Conservation (phyloP, 495 filamentous ascomycete genomes). For the Aspergillus incahuasiensis region DNA sequence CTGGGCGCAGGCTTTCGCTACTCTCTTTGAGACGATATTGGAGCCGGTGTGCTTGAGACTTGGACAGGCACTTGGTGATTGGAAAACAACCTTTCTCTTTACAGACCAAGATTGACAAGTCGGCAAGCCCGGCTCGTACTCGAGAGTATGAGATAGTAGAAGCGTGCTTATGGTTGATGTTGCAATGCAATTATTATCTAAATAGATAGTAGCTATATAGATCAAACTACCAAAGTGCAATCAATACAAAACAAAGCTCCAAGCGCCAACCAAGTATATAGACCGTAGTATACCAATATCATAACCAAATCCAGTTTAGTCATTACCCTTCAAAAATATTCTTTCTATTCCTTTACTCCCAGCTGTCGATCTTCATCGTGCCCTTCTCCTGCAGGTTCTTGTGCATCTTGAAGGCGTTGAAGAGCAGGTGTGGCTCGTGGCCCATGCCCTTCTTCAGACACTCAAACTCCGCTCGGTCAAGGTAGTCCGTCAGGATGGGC, state of each 20-base stretch:
- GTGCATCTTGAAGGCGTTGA: conserved; percentile 85
- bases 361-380: conserved; percentile 71
- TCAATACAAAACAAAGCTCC: background rate
- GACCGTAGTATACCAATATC: background rate
- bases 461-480: conserved; percentile 82
- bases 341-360: conserved; percentile 39
- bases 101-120: too few species aligned
- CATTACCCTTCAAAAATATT: too few species aligned
- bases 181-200: too few species aligned
- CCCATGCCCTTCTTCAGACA: conserved; percentile 85
- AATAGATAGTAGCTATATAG: too few species aligned
- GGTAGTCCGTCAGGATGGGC: conserved; percentile 78
- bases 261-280: background rate
- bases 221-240: background rate
- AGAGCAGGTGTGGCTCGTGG: conserved; percentile 84
- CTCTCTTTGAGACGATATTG: too few species aligned
- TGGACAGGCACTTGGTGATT: too few species aligned
- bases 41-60: too few species aligned
- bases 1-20: too few species aligned
- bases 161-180: too few species aligned
- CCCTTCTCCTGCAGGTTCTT: conserved; percentile 73
- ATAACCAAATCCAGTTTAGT: background rate
- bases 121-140: too few species aligned
- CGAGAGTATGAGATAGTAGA: too few species aligned
- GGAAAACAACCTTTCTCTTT: too few species aligned